Base-by-base conservation (phyloP, 305 asterid species). In the Fraxinus nigra region DNA sequence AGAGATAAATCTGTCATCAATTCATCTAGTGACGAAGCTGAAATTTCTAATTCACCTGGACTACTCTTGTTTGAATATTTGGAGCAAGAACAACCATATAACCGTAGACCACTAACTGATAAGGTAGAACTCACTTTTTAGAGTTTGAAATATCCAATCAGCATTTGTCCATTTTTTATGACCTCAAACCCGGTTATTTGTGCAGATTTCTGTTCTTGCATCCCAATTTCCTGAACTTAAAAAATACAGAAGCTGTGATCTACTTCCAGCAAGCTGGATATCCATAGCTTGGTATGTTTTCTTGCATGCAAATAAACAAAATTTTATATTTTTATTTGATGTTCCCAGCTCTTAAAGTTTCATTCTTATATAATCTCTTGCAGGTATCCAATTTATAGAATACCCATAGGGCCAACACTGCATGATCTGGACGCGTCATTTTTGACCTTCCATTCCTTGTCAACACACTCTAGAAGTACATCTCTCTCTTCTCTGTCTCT, bases 361-460 rank as follows among this genome's bases (percentile, higher is more conserved):
- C 80, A 56, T 85, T 81, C 73, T 54, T 80, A 86, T 75, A 37
- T 80, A 61, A 20, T 82, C 82, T 80, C 30, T 80, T 82, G 86
- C 92, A 93, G 98, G 98, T 93, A 93, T 87, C 95, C 98, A 10
- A 92, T 92, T 73, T 93, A 93, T 78, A 84, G 98, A 86, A 92
- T 95, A 78, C 98, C 98, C 24, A 26, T 90, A 8, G 97, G 97
- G 79, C 75, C 92, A 26, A 88, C 94, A 9, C 84, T 93, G 34
- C 85, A 89, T 85, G 97, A 93, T 85, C 85, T 90, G 82, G 97
- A 91, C 13, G 92, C 97, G 0, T 90, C 94, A 16, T 93, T 93
- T 83, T 83, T 95, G 85, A 83, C 97, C 75, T 93, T 93, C 26
- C 97, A 95, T 89, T 82, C 87, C 22, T 80, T 95, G 87, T 93